Evolutionary conservation across 805 yeast species (phyloP), one percentile per base, ranked within the genome.

Genomic region (Helenozyma rhizophorensis): DNA sequence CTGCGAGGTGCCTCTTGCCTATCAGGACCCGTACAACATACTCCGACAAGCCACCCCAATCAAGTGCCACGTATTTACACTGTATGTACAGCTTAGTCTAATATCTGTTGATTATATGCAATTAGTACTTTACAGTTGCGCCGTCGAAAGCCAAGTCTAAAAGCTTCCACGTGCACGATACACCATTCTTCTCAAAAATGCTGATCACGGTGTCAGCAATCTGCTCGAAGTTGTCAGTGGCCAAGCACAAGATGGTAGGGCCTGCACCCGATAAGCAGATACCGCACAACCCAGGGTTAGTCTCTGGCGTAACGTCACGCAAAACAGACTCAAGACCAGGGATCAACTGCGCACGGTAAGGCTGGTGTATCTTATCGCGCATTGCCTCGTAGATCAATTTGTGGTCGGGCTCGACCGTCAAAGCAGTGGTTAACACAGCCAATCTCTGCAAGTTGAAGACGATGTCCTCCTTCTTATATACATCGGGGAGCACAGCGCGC

Each of bases 251-350:
- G 36, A 93, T 89, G 6, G 98, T 93, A 36, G 98, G 98, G 7
- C 98, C 98, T 6, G 98, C 98, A 33, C 98, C 98, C 17, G 95
- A 83, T 37, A 93, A 70, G 57, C 98, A 93, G 48, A 93, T 86
- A 32, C 98, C 98, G 37, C 93, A 70, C 29, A 89, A 70, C 3
- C 97, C 97, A 1, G 82, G 81, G 55, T 85, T 84, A 5, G 84
- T 68, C 27, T 74, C 70, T 26, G 97, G 96, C 0, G 94, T 85
- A 32, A 93, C 80, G 10, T 83, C 71, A 6, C 78, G 68, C 47
- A 93, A 70, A 30, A 93, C 86, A 41, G 85, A 87, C 9, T 82
- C 70, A 34, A 93, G 72, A 0, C 97, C 98, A 4, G 98, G 98
- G 37, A 93, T 86, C 47, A 90, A 72, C 10, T 80, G 79, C 53